A percentile compares a stretch with the other conserved stretches of the same genome.
These are phyloP conservation scores for Fusarium fujikuroi DNA, from an alignment of 2,329 filamentous ascomycete genomes.

Conservation along the genomic window DNA sequence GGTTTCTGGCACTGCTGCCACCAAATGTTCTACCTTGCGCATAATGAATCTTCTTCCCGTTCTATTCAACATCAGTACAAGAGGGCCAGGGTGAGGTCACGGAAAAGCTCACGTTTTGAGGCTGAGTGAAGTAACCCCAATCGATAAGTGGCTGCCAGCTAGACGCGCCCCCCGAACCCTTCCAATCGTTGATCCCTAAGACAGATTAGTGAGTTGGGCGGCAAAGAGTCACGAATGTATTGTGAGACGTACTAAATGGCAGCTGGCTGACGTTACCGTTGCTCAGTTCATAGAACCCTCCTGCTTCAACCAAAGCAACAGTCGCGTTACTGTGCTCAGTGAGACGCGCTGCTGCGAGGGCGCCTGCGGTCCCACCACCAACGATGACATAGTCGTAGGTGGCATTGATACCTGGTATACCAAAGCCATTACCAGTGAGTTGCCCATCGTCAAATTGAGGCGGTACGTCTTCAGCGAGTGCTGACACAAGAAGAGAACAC, in stretches of 20 bases:
- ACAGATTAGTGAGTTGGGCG: neutral
- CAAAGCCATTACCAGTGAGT: conserved; percentile 12
- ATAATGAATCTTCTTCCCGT: neutral
- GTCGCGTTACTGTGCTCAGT: neutral
- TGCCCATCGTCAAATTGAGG: conserved; percentile 12
- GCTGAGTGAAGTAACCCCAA: neutral
- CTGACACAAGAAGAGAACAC: neutral
- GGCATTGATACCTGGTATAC: conserved; percentile 14
- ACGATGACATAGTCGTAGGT: conserved; percentile 10
- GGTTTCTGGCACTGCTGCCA: neutral
- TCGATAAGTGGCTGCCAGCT: conserved; percentile 2
- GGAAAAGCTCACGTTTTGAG: neutral
- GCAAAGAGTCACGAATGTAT: neutral
- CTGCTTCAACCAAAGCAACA: neutral
- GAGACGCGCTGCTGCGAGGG: neutral
- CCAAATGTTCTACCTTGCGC: neutral
- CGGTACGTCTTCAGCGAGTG: conserved; percentile 10
- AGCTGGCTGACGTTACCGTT: conserved; percentile 3
- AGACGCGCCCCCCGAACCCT: neutral
- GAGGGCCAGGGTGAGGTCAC: rapidly evolving
- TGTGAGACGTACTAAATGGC: neutral
- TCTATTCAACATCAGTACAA: neutral
- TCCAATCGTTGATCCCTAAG: neutral
- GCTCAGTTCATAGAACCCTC: conserved; percentile 3
- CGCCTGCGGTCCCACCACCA: conserved; percentile 1